Conservation (phyloP, 495 filamentous ascomycete species). For the Xylaria nigripes region DNA sequence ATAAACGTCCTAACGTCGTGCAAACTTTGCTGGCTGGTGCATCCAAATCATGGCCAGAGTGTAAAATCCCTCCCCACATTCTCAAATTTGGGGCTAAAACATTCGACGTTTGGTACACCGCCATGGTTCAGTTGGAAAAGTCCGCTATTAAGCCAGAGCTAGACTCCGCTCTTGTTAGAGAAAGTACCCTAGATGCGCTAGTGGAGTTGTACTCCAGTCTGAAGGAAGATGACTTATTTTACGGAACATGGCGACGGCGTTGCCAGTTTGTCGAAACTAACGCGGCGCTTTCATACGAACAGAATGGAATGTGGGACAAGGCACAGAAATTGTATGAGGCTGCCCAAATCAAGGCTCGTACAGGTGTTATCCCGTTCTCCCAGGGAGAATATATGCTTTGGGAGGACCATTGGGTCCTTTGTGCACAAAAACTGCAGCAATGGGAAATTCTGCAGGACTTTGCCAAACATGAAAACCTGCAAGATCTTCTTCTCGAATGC, state of each 20-base stretch:
- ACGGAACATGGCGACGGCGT: slow-evolving; percentile 91
- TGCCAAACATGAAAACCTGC: slow-evolving; percentile 98
- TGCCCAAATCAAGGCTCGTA: slow-evolving; percentile 93
- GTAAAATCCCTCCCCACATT: slow-evolving; percentile 90
- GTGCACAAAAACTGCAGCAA: slow-evolving; percentile 95
- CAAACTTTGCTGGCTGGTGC: slow-evolving; percentile 81
- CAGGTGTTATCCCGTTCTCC: slow-evolving; percentile 86
- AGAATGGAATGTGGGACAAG: slow-evolving; percentile 99
- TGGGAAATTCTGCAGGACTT: slow-evolving; percentile 97
- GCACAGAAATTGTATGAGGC: slow-evolving; percentile 92
- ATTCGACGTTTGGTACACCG: slow-evolving; percentile 94
- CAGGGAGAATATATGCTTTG: slow-evolving; percentile 96
- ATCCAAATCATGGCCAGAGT: slow-evolving; percentile 69
- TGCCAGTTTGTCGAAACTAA: slow-evolving; percentile 96
- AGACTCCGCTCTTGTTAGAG: slow-evolving; percentile 72
- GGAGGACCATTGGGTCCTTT: slow-evolving; percentile 98
- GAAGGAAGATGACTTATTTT: slow-evolving; percentile 94
- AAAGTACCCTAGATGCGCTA: slow-evolving; percentile 90
- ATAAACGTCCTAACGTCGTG: slow-evolving; percentile 89
- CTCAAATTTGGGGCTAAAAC: slow-evolving; percentile 87
- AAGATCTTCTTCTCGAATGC: slow-evolving; percentile 90
- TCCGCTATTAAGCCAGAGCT: slow-evolving; percentile 71
- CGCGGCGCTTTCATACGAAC: slow-evolving; percentile 91
- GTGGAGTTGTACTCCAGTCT: slow-evolving; percentile 82
- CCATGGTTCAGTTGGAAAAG: slow-evolving; percentile 75